Conservation (phyloP, 495 filamentous ascomycete species). For the Penicillium subrubescens region DNA sequence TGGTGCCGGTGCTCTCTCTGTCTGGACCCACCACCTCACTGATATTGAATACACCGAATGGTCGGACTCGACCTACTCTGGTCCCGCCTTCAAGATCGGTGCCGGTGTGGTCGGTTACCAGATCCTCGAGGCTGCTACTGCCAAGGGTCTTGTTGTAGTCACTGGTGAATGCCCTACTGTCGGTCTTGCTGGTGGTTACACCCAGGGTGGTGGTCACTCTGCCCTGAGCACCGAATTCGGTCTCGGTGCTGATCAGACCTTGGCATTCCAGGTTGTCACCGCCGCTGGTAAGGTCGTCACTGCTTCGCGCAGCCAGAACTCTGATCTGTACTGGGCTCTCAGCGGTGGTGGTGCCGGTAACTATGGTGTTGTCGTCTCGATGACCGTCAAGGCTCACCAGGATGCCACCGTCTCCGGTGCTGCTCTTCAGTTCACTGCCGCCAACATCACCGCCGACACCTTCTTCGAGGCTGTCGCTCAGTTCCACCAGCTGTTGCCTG, state of each 20-base stretch:
- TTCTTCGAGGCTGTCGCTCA: slow-evolving; percentile 47
- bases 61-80: slow-evolving; percentile 43
- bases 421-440: slow-evolving; percentile 28
- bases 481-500: slow-evolving; percentile 49
- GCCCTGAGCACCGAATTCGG: slow-evolving; percentile 56
- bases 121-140: slow-evolving; percentile 48
- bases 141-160: slow-evolving; percentile 33
- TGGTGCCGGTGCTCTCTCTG: slow-evolving; percentile 55
- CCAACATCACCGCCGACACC: slow-evolving; percentile 35
- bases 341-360: slow-evolving; percentile 67
- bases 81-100: slow-evolving; percentile 58
- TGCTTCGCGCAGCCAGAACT: slow-evolving; percentile 54
- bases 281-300: slow-evolving; percentile 52
- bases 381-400: slow-evolving; percentile 48
- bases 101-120: slow-evolving; percentile 55
- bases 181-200: slow-evolving; percentile 58
- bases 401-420: slow-evolving; percentile 43
- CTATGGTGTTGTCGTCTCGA: slow-evolving; percentile 60
- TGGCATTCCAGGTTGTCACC: slow-evolving; percentile 66
- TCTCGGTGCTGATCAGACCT: slow-evolving; percentile 63
- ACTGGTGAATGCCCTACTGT: slow-evolving; percentile 44
- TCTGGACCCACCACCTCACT: slow-evolving; percentile 64
- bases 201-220: slow-evolving; percentile 64
- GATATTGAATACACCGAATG: slow-evolving; percentile 44
- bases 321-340: slow-evolving; percentile 70